Evolutionary conservation across 2,329 filamentous ascomycete species (phyloP).

Genomic region (Anthostomella pinea): DNA sequence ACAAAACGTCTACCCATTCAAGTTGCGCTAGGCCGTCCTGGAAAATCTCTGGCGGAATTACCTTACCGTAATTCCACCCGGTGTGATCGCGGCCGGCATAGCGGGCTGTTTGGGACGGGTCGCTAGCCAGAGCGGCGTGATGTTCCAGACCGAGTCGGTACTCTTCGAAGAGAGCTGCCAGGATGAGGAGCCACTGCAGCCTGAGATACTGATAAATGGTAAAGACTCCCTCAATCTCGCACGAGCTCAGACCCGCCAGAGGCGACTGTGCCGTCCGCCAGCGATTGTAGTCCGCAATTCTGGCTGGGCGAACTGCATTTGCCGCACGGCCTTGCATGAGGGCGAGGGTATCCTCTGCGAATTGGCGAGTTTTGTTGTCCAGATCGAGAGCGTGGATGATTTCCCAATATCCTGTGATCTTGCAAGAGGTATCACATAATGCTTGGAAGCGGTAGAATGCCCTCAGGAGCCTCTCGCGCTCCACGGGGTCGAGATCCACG

Average conservation of each 20-base stretch:
- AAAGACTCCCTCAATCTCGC: conserved; percentile 5
- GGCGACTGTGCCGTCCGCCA: background rate
- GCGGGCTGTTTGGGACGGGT: too few species aligned
- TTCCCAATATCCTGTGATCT: conserved; percentile 5
- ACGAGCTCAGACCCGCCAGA: background rate
- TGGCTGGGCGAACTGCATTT: background rate
- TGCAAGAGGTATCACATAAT: conserved; percentile 2
- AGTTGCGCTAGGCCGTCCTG: background rate
- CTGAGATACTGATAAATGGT: conserved; percentile 5
- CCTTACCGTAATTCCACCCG: too few species aligned
- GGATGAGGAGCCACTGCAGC: conserved; percentile 3
- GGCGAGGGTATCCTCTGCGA: background rate
- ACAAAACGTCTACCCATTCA: background rate
- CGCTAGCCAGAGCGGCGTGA: too few species aligned
- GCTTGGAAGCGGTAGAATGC: conserved; percentile 7
- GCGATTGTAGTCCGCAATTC: background rate
- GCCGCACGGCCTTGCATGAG: background rate
- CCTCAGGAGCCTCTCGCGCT: conserved; percentile 4
- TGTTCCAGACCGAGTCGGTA: too few species aligned
- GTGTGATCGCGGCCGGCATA: too few species aligned
- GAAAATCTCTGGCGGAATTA: background rate
- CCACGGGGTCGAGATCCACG: background rate
- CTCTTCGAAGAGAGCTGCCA: background rate
- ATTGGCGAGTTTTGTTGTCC: background rate
- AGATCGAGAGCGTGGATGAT: background rate